phyloP scores from a whole-genome alignment of 345 rosid genomes.

The Aegle marmelos region DNA sequence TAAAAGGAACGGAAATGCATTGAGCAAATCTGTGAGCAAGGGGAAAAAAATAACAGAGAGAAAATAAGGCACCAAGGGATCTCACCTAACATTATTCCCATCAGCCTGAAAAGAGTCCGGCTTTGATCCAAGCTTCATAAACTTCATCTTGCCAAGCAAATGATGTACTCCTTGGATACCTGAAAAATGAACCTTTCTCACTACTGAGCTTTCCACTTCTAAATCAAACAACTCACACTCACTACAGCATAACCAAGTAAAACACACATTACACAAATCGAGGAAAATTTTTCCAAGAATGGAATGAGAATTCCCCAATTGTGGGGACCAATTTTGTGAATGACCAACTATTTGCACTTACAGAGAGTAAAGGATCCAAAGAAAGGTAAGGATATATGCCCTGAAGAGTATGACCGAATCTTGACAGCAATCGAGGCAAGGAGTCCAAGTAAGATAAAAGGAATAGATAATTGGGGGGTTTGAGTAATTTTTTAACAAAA shows the following conservation, averaged over 20 bases:
- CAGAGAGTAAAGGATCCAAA: constrained; percentile 52
- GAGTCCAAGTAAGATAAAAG: constrained; percentile 31
- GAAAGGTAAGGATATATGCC: constrained; percentile 33
- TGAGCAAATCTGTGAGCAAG: constrained; percentile 6
- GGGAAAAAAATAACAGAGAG: neutral
- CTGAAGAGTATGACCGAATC: constrained; percentile 42
- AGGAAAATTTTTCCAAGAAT: constrained; percentile 31
- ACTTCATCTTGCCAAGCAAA: constrained; percentile 64
- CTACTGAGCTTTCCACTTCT: constrained; percentile 21
- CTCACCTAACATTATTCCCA: constrained; percentile 46
- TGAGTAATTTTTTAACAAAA: constrained; percentile 31
- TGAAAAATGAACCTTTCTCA: constrained; percentile 14
- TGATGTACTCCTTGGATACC: constrained; percentile 16
- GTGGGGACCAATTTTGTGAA: constrained; percentile 64
- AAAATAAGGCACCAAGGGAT: constrained; percentile 5
- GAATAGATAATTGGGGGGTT: constrained; percentile 20
- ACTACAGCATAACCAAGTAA: constrained; percentile 29
- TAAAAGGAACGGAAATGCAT: constrained; percentile 10
- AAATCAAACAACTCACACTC: constrained; percentile 24
- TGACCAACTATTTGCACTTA: constrained; percentile 39
- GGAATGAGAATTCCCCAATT: constrained; percentile 41
- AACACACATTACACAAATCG: constrained; percentile 31
- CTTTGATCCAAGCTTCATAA: constrained; percentile 93
- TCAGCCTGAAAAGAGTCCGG: constrained; percentile 65
- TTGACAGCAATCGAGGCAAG: constrained; percentile 53